Conservation (phyloP, 495 filamentous ascomycete species). For the Corynascus novoguineensis region DNA sequence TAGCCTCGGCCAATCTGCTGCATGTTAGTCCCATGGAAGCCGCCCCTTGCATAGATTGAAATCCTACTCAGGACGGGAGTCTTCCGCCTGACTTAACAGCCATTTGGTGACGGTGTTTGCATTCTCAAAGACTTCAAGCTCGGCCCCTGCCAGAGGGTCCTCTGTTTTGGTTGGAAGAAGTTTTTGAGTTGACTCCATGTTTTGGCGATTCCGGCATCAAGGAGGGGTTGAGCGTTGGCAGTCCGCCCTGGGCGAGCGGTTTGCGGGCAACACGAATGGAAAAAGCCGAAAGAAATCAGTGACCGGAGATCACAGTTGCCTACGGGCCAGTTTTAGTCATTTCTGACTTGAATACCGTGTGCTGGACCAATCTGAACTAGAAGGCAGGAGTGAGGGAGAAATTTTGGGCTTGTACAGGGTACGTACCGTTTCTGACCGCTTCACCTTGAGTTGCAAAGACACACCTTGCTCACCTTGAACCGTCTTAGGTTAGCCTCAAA, state of each 20-base stretch:
- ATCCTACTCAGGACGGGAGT: slow-evolving; percentile 19
- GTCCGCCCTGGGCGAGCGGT: neutral
- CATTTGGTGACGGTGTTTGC: slow-evolving; percentile 33
- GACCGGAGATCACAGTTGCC: neutral
- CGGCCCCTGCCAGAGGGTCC: slow-evolving; percentile 10
- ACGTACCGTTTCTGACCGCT: neutral
- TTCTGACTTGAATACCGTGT: neutral
- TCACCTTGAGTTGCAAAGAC: neutral
- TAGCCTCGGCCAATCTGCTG: slow-evolving; percentile 25
- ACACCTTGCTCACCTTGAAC: slow-evolving; percentile 9
- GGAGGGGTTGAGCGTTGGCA: neutral
- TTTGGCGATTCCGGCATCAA: slow-evolving; percentile 5
- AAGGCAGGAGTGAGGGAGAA: slow-evolving; percentile 10
- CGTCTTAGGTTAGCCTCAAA: neutral
- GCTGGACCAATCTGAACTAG: neutral
- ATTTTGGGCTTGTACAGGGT: slow-evolving; percentile 7
- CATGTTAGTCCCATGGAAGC: slow-evolving; percentile 5
- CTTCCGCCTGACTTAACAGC: slow-evolving; percentile 21
- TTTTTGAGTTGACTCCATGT: slow-evolving; percentile 7
- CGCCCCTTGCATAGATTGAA: neutral
- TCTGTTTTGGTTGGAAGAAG: neutral
- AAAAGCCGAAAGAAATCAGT: neutral
- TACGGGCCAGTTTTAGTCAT: neutral
- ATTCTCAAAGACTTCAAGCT: slow-evolving; percentile 24
- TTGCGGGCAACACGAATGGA: neutral